Base-by-base conservation (phyloP, 2,329 filamentous ascomycete genomes). In the Hypoxylon sp. region DNA sequence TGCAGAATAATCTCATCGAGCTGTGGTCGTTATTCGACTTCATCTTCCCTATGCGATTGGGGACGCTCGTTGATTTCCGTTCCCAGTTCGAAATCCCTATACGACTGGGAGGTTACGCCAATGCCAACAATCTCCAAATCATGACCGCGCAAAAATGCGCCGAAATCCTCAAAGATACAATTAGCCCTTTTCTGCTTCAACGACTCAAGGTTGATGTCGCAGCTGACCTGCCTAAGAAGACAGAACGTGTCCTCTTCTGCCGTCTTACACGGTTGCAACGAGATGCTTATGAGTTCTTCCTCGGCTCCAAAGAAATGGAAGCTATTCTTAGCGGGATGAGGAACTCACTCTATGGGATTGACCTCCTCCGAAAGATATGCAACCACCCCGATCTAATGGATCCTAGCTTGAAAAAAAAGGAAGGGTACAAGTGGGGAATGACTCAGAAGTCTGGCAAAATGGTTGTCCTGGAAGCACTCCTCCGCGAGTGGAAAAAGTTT, bases 1-100 rank as follows among this genome's bases (percentile, higher is more conserved):
- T 99, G 84, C 96, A 99, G 77, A 99, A 99, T 78, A 98, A 97
- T 68, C 80, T 99, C 24, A 90, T 91, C 0, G 96, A 99, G 76
- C 82, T 99, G 0, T 99, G 96, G 95, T 98, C 95, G 0, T 81
- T 99, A 0, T 98, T 99, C 75, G 96, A 99, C 76, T 99, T 99
- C 75, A 91, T 98, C 61, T 98, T 93, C 67, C 96, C 96, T 0
- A 97, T 98, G 93, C 91, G 94, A 12, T 81, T 99, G 4, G 96
- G 96, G 0, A 97, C 93, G 0, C 83, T 98, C 11, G 91, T 97
- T 61, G 93, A 92, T 68, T 99, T 99, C 76, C 88, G 93, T 46
- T 90, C 90, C 64, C 90, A 97, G 65, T 98, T 99, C 69, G 96
- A 98, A 75, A 91, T 96, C 36, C 96, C 96, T 0, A 99, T 99